Evolutionary conservation across 1,284 basidiomycete species (phyloP).

Genomic region (Cutaneotrichosporon cavernicola): DNA sequence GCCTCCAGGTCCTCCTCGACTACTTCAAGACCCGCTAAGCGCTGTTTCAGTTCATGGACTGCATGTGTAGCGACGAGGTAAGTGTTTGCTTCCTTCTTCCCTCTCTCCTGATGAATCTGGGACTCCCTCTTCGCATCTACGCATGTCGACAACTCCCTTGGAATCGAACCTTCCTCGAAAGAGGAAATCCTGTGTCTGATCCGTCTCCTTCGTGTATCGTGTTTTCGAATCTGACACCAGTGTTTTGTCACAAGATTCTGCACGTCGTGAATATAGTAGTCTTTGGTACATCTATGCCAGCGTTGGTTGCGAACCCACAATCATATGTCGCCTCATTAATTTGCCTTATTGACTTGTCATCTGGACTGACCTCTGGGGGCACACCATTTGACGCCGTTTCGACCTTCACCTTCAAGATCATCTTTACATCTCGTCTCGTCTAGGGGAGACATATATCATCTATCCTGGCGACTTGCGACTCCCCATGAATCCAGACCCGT

Average conservation of each 20-base stretch:
- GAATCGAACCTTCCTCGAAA: slow-evolving; percentile 55
- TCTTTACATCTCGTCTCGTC: neutral
- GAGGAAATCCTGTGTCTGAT: slow-evolving; percentile 53
- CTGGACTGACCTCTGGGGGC: too few relatives aligned
- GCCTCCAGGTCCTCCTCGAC: slow-evolving; percentile 93
- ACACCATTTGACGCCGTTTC: too few relatives aligned
- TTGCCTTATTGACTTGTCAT: neutral
- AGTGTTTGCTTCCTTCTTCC: slow-evolving; percentile 4
- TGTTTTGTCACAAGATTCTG: neutral
- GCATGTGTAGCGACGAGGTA: slow-evolving; percentile 1
- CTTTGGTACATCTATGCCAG: neutral
- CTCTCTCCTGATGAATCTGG: slow-evolving; percentile 50
- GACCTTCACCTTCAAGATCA: neutral
- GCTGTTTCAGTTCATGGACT: neutral
- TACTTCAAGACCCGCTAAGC: slow-evolving; percentile 56
- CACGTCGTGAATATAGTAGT: neutral
- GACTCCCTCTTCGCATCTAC: slow-evolving; percentile 55
- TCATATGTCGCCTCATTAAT: neutral
- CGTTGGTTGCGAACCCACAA: slow-evolving; percentile 10
- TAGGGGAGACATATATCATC: neutral
- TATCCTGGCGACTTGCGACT: neutral
- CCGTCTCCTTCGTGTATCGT: slow-evolving; percentile 5
- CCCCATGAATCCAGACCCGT: slow-evolving; percentile 29
- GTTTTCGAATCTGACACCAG: slow-evolving; percentile 1
- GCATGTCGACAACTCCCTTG: slow-evolving; percentile 53